Evolutionary conservation across 2,329 filamentous ascomycete genomes (phyloP).

Genomic region (Dactylellina haptotyla): DNA sequence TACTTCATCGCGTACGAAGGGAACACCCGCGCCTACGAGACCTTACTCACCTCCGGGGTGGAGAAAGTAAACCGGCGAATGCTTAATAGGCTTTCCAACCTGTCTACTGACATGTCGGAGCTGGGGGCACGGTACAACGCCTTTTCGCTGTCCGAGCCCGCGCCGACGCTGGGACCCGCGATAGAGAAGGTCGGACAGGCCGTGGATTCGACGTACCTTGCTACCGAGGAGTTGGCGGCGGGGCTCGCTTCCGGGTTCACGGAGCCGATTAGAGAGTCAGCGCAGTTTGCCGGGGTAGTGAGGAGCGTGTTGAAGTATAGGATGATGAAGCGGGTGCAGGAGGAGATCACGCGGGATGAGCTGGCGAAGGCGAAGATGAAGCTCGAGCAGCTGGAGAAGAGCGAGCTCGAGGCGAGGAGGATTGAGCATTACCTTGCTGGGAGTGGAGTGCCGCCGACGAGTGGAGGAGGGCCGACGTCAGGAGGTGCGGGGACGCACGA

Average conservation of each 20-base stretch:
- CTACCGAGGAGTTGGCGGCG: conserved; percentile 87
- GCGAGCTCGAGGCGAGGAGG: conserved; percentile 88
- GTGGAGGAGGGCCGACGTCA: conserved; percentile 61
- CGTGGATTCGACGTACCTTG: conserved; percentile 94
- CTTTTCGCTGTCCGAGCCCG: conserved; percentile 92
- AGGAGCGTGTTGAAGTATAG: conserved; percentile 87
- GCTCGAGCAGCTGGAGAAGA: conserved; percentile 88
- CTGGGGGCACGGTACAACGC: conserved; percentile 96
- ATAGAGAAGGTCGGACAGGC: conserved; percentile 96
- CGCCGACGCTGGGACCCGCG: conserved; percentile 80
- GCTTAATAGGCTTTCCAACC: conserved; percentile 81
- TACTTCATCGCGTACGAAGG: conserved; percentile 95
- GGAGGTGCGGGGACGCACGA: conserved; percentile 58
- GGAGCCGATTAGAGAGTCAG: conserved; percentile 96
- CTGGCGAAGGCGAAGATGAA: conserved; percentile 84
- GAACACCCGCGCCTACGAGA: conserved; percentile 89
- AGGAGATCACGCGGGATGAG: conserved; percentile 96
- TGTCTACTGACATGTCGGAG: conserved; percentile 89
- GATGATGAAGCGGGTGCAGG: conserved; percentile 91
- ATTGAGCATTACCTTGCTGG: conserved; percentile 90
- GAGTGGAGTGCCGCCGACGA: conserved; percentile 55
- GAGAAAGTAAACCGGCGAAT: conserved; percentile 95
- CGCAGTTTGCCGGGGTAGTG: conserved; percentile 95
- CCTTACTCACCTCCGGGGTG: conserved; percentile 88
- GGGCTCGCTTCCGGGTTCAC: conserved; percentile 93